Conservation (phyloP, 164 flowering plant genomes). For the Litsea cubeba region DNA sequence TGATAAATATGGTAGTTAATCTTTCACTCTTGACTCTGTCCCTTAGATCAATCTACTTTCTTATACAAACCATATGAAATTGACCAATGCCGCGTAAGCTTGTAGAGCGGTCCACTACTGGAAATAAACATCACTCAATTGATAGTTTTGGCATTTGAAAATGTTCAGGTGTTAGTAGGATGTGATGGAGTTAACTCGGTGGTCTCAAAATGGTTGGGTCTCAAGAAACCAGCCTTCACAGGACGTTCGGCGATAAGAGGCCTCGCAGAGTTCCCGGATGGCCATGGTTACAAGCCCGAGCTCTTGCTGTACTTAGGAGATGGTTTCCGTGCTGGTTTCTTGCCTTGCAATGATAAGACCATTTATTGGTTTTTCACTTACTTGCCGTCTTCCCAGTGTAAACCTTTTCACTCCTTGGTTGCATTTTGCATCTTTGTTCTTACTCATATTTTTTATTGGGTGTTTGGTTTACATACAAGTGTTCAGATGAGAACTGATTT, state of each 20-base stretch:
- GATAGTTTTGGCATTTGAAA: too few relatives aligned
- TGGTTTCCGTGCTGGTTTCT: slow-evolving; percentile 41
- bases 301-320: slow-evolving; percentile 33
- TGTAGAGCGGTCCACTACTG: too few relatives aligned
- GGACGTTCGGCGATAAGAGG: slow-evolving; percentile 45
- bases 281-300: slow-evolving; percentile 38
- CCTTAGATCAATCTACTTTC: too few relatives aligned
- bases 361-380: slow-evolving; percentile 56
- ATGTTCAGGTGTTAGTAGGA: slow-evolving; percentile 41
- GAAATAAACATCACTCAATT: too few relatives aligned
- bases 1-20: too few relatives aligned
- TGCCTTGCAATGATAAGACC: slow-evolving; percentile 36
- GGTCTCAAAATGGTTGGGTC: slow-evolving; percentile 42
- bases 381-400: slow-evolving; percentile 23
- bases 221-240: slow-evolving; percentile 24
- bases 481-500: too few relatives aligned
- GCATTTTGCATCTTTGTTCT: too few relatives aligned
- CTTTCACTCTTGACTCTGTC: too few relatives aligned
- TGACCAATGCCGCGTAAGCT: too few relatives aligned
- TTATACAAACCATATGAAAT: too few relatives aligned
- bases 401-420: background rate
- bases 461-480: too few relatives aligned
- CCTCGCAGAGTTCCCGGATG: slow-evolving; percentile 16
- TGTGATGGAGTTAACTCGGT: slow-evolving; percentile 57
- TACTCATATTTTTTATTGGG: too few relatives aligned